A percentile compares a stretch with the other conserved stretches of the same genome.
These are phyloP conservation scores for Tuber borchii DNA, from an alignment of 495 filamentous ascomycete species.

Conservation along the genomic window DNA sequence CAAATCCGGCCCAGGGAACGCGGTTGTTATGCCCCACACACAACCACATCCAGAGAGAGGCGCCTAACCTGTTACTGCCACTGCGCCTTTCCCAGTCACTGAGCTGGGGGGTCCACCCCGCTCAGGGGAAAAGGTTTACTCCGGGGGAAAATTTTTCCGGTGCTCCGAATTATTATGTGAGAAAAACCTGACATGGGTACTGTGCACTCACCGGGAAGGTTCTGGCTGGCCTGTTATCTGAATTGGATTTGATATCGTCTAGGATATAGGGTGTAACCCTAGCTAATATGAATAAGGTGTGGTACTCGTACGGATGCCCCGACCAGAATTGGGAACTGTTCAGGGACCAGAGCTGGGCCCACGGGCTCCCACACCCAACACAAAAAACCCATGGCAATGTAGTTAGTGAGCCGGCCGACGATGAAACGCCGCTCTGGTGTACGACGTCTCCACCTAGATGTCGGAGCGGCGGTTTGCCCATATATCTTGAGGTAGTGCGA, in stretches of 20 bases:
- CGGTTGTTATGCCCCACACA: background rate
- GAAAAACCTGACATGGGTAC: background rate
- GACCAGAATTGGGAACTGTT: background rate
- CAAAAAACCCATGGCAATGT: background rate
- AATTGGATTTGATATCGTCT: background rate
- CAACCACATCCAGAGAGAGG: background rate
- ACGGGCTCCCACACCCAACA: background rate
- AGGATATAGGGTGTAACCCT: background rate
- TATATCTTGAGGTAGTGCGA: background rate
- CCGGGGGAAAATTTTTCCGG: background rate
- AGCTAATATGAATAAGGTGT: background rate
- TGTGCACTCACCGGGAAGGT: background rate
- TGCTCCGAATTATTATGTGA: background rate
- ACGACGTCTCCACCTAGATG: background rate
- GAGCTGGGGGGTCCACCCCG: background rate
- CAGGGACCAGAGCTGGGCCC: background rate
- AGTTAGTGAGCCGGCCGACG: background rate
- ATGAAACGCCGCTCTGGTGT: background rate
- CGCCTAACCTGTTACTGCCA: background rate
- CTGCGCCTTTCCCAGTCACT: background rate
- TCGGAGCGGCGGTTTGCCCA: background rate
- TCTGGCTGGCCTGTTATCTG: background rate
- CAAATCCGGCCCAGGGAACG: background rate
- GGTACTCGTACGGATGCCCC: background rate
- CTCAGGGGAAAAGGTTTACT: background rate